Base-by-base conservation (phyloP, 805 yeast genomes). In the Ogataea saltuana region DNA sequence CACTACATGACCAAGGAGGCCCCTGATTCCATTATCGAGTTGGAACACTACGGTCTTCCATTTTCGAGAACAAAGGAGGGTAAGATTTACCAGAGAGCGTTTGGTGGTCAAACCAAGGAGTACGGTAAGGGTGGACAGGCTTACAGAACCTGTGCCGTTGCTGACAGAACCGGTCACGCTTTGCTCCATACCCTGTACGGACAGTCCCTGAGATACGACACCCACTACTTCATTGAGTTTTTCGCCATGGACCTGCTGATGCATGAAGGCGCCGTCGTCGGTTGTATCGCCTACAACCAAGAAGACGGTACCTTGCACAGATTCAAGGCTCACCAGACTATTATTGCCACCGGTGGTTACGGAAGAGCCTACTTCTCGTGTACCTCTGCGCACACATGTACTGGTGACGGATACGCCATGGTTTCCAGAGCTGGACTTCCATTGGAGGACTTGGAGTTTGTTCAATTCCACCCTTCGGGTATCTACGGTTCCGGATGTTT, bases 1-100 rank as follows among this genome's bases (percentile, higher is more conserved):
- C 98, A 91, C 72, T 91, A 91, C 74, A 91, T 91, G 99, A 91
- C 99, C 45, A 83, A 89, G 67, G 98, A 91, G 72, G 99, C 99
- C 20, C 97, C 98, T 32, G 80, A 82, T 56, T 85, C 97, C 33
- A 91, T 91, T 60, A 88, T 90, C 61, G 99, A 91, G 75, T 77
- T 91, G 65, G 99, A 91, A 75, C 96, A 93, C 71, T 93, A 81
- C 69, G 99, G 99, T 75, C 95, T 93, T 57, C 99, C 99, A 48
- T 91, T 91, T 74, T 88, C 97, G 42, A 85, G 99, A 78, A 91
- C 88, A 60, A 93, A 88, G 58, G 90, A 88, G 65, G 99, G 99
- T 54, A 80, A 93, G 65, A 91, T 91, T 64, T 91, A 91, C 72
- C 99, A 91, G 76, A 85, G 99, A 74, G 99, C 99, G 37, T 91